phyloP scores from a whole-genome alignment of 108 stramenopile genomes.

The Chaetoceros muelleri region DNA sequence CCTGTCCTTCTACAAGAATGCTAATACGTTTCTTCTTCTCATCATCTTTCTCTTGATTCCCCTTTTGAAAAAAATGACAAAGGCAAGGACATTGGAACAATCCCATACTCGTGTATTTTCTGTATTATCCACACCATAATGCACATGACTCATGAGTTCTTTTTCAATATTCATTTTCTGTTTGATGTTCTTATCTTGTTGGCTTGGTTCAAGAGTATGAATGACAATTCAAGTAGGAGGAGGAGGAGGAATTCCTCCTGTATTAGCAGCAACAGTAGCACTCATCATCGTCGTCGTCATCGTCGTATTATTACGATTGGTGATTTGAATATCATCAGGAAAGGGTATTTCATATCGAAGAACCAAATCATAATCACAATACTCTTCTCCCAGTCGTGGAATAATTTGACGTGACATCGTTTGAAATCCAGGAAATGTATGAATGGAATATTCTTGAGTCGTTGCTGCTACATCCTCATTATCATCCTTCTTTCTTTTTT shows the following conservation, averaged over 20 bases:
- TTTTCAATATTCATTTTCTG: background rate
- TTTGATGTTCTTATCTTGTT: background rate
- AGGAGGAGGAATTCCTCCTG: too few species aligned
- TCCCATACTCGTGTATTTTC: slow-evolving; percentile 79
- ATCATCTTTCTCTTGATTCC: background rate
- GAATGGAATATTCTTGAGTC: slow-evolving; percentile 59
- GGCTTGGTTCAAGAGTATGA: background rate
- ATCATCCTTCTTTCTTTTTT: too few species aligned
- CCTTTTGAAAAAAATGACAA: too few species aligned
- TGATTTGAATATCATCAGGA: background rate
- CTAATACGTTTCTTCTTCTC: background rate
- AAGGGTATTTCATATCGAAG: slow-evolving; percentile 5
- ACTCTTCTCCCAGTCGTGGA: too few species aligned
- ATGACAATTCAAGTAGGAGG: background rate
- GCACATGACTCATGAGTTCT: slow-evolving; percentile 31
- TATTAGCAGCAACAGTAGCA: background rate
- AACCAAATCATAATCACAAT: too few species aligned
- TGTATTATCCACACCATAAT: slow-evolving; percentile 66
- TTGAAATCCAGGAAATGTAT: slow-evolving; percentile 53
- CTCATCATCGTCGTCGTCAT: background rate
- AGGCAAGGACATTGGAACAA: slow-evolving; percentile 9
- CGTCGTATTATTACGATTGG: background rate
- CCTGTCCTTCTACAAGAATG: background rate
- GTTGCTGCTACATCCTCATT: too few species aligned
- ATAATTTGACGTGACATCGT: too few species aligned